Evolutionary conservation across 2,329 filamentous ascomycete species (phyloP), one percentile per base, ranked within the genome.

Genomic region (Blastomyces emzantsi): DNA sequence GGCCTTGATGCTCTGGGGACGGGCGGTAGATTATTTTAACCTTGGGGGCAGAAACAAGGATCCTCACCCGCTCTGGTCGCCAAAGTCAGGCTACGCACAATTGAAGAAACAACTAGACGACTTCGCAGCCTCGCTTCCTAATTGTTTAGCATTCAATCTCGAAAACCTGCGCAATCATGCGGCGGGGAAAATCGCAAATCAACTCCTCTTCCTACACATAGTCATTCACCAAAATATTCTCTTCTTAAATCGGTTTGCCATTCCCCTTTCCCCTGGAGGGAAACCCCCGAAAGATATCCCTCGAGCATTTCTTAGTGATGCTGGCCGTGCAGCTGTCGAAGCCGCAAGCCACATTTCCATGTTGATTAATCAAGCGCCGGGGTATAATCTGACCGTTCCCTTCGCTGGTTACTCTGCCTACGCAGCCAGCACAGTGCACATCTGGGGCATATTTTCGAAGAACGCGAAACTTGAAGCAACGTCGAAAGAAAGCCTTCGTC

Each of bases 351-450:
- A 88, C 67, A 94, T 97, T 62, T 97, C 93, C 0, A 85, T 88
- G 39, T 80, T 97, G 56, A 84, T 97, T 60, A 87, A 88, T 68
- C 90, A 95, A 68, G 86, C 89, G 2, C 88, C 92, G 70, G 84
- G 89, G 15, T 87, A 93, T 72, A 86, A 89, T 65, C 85, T 97
- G 8, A 88, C 92, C 0, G 93, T 92, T 0, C 94, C 94, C 0
- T 97, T 97, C 74, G 90, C 92, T 1, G 93, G 94, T 1, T 99
- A 97, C 74, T 95, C 90, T 70, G 92, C 93, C 1, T 97, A 97
- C 73, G 86, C 92, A 28, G 92, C 93, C 1, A 94, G 91, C 61
- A 96, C 91, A 0, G 90, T 97, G n/a, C 94, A 97, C 71, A 90
- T 97, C 28, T 89, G 92, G 69, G 91, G 91, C 6, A 91, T 95